A percentile compares a stretch with the other conserved stretches of the same genome.
Evolutionary conservation across 805 yeast species (phyloP).

Genomic region (Starmera amethionina): DNA sequence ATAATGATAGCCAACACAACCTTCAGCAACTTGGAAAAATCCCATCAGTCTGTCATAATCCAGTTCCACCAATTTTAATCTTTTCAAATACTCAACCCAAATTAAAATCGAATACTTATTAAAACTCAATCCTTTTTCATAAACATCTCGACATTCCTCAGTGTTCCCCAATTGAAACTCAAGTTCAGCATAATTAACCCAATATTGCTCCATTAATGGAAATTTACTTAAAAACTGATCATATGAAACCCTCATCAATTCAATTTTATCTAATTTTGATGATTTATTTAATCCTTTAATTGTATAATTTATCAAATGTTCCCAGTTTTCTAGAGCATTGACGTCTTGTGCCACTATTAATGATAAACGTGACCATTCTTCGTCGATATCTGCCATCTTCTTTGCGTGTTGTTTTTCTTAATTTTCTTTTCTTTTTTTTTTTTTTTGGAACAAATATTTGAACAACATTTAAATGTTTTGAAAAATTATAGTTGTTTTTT

Average conservation of each 20-base stretch:
- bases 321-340: conserved; percentile 28
- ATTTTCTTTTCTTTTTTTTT: too few relatives aligned
- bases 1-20: conserved; percentile 41
- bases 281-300: conserved; percentile 28
- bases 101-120: conserved; percentile 36
- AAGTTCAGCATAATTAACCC: conserved; percentile 46
- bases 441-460: too few relatives aligned
- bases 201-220: conserved; percentile 44
- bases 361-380: conserved; percentile 3
- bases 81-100: conserved; percentile 41
- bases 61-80: conserved; percentile 21
- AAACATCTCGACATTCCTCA: conserved; percentile 26
- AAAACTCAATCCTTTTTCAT: conserved; percentile 26
- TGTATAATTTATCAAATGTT: conserved; percentile 21
- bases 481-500: too few relatives aligned
- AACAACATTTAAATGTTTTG: too few relatives aligned
- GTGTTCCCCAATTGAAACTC: conserved; percentile 36
- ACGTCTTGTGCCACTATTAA: conserved; percentile 19
- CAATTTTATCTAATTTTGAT: conserved; percentile 20
- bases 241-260: conserved; percentile 29
- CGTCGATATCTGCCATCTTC: neutral
- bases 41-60: conserved; percentile 22
- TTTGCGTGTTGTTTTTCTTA: too few relatives aligned
- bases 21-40: conserved; percentile 38
- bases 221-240: conserved; percentile 33